Evolutionary conservation across 2,329 filamentous ascomycete species (phyloP), one percentile per base, ranked within the genome.

Genomic region (Colletotrichum falcatum): DNA sequence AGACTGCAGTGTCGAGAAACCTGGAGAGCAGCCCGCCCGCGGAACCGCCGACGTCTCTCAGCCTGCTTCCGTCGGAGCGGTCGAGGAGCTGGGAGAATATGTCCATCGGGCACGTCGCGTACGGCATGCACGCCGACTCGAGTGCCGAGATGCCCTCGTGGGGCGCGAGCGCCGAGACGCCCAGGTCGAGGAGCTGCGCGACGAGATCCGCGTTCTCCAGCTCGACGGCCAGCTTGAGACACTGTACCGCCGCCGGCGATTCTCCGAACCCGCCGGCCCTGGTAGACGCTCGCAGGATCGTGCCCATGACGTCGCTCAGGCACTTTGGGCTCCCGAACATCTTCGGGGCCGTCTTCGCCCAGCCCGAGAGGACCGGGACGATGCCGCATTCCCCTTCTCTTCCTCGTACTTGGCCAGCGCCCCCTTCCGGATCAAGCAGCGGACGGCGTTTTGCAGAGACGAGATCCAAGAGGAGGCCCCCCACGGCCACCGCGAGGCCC

Each of bases 401-500:
- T 68, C 48, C 18, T 70, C 67, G 28, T 70, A 70, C 14, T 26
- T 48, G 30, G 16, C 23, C 26, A 70, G 16, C 11, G 35, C 60
- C 7, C 37, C 26, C 5, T 20, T 59, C 18, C 48, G 59, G 20
- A 63, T 46, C 42, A 71, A n/a, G 35, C 58, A 56, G 7, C 54
- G 44, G 2, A 64, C n/a, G 11, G 69, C 69, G 3, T 28, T 51
- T 5, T 20, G 18, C 12, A 70, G 7, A 18, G 14, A 1, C 12
- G 65, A 69, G 14, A 30, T 3, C 11, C 53, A 51, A 14, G 33
- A 44, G 11, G 12, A 44, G 26, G 23, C 5, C 2, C 6, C 37
- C 11, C 28, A n/a, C 20, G 20, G 49, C 67, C 63, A 70, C 8
- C 18, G 12, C 6, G 44, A 46, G 28, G 44, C 55, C 64, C 58